Base-by-base conservation (phyloP, 2,329 filamentous ascomycete genomes). In the Colletotrichum noveboracense region DNA sequence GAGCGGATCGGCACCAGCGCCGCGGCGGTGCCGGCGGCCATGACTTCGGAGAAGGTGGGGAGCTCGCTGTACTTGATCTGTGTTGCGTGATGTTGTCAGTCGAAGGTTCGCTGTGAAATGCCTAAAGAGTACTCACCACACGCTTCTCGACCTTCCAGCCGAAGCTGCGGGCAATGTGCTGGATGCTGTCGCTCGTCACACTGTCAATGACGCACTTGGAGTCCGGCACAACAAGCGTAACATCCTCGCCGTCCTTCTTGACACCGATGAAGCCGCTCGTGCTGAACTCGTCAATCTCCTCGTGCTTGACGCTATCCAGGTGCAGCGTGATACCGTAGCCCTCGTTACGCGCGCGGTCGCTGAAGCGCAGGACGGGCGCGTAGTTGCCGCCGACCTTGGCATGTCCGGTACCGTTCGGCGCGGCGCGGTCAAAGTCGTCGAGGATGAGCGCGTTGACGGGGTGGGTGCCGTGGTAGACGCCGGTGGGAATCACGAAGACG, bases 341-440 rank as follows among this genome's bases (percentile, higher is more conserved):
- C 75, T 95, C 91, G 21, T 88, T 87, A 74, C 93, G 88, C 1
- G 97, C 96, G 81, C 91, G 93, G 80, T 98, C 96, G 82, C 95
- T 97, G 90, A 95, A 96, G 71, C 94, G 90, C 81, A 98, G 86
- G 7, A 98, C 96, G 4, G 96, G 96, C 12, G 96, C 96, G 83
- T 98, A 98, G 87, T 98, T 98, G 16, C 96, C 97, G 30, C 97
- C 96, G 5, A 98, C 91, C 87, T 98, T 98, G n/a, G 95, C 96
- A 77, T 92, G 93, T 0, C 96, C 96, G 0, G 95, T 97, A 1
- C 96, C 96, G 80, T 96, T 92, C 1, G 97, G 96, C n/a, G 96
- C 96, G 0, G 96, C 92, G 34, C 96, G 94, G 84, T 98, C 96
- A 83, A 98, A 98, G 34, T 97, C 94, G 81, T 98, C 96, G 4